Percentiles rank a stretch among this genome's conserved stretches.
These are phyloP conservation scores for Xylaria curta DNA, from an alignment of 495 filamentous ascomycete species.

Conservation along the genomic window DNA sequence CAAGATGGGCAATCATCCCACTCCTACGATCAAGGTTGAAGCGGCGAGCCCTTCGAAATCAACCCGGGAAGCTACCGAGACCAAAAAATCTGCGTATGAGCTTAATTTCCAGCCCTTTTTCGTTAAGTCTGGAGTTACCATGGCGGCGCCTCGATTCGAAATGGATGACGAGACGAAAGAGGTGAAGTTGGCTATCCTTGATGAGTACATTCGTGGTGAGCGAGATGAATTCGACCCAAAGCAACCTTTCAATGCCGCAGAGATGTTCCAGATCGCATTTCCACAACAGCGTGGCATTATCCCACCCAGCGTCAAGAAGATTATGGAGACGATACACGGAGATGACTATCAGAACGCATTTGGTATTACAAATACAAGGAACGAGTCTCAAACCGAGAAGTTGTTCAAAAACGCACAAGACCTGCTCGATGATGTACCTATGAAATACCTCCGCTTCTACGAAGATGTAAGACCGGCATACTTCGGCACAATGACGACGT, in stretches of 20 bases:
- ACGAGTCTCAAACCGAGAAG: constrained; percentile 54
- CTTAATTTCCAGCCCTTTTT: constrained; percentile 80
- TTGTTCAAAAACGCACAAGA: constrained; percentile 52
- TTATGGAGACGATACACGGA: constrained; percentile 58
- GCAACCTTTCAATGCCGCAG: constrained; percentile 56
- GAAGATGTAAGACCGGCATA: constrained; percentile 94
- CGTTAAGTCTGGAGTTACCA: constrained; percentile 66
- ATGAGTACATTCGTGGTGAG: constrained; percentile 50
- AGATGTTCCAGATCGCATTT: constrained; percentile 67
- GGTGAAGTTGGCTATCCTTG: constrained; percentile 57
- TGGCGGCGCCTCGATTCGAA: constrained; percentile 61
- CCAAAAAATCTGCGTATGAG: constrained; percentile 66
- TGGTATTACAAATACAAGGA: constrained; percentile 22
- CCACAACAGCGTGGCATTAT: constrained; percentile 57
- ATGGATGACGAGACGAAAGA: constrained; percentile 62
- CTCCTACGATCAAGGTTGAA: constrained; percentile 37
- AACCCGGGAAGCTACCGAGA: constrained; percentile 33
- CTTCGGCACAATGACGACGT: constrained; percentile 77
- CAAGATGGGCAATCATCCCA: constrained; percentile 37
- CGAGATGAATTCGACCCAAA: constrained; percentile 37
- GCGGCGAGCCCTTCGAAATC: constrained; percentile 23
- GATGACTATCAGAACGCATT: constrained; percentile 33
- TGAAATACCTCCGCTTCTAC: constrained; percentile 81
- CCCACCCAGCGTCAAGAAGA: constrained; percentile 65
- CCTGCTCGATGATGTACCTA: constrained; percentile 66